Percentiles rank a stretch among this genome's conserved stretches.
Evolutionary conservation across 2,329 filamentous ascomycete genomes (phyloP).

Genomic region (Talaromyces funiculosus): DNA sequence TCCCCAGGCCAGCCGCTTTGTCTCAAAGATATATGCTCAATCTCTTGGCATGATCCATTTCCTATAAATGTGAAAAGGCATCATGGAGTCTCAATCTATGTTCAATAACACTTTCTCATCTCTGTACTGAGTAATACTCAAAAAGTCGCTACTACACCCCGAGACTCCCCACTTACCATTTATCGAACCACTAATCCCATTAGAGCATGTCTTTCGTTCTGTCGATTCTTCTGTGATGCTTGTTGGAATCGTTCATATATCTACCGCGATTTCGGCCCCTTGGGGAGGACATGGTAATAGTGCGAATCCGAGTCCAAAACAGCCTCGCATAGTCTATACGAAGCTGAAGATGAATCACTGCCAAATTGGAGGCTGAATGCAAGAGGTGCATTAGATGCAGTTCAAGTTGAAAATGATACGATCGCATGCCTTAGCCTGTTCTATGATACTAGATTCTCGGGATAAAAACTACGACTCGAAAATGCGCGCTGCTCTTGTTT

Average conservation of each 20-base stretch:
- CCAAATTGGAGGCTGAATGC: not conserved
- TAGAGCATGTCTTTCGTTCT: not conserved
- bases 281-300: not conserved
- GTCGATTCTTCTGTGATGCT: not conserved
- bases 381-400: not conserved
- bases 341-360: constrained; percentile 1
- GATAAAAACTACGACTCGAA: not conserved
- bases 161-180: not conserved
- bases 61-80: not conserved
- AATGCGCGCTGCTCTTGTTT: not conserved
- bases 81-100: too few relatives aligned
- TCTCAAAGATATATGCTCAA: not conserved
- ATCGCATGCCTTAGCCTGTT: not conserved
- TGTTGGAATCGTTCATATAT: not conserved
- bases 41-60: not conserved
- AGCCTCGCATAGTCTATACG: not conserved
- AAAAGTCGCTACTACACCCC: not conserved
- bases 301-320: constrained; percentile 2
- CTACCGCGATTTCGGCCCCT: not conserved
- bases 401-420: not conserved
- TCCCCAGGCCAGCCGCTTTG: not conserved
- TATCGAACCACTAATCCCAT: not conserved
- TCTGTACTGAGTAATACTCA: not conserved
- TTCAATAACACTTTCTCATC: not conserved
- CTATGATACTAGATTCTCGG: not conserved